Percentiles rank a stretch among this genome's conserved stretches.
Conservation (phyloP, 352 stramenopile species). For the Pythium rishiriense region DNA sequence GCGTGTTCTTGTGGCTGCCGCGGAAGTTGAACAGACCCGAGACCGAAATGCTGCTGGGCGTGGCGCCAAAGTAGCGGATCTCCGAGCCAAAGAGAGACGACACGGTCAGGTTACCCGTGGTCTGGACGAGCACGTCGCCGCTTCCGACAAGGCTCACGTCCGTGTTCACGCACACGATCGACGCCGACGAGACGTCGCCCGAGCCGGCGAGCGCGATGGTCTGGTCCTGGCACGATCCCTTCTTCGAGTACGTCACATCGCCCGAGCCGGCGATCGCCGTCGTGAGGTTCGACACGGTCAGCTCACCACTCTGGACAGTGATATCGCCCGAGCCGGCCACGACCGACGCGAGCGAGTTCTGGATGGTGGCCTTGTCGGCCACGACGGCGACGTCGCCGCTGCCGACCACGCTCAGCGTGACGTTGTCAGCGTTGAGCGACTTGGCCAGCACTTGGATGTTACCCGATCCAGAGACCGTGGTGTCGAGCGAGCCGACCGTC, state of each 20-base stretch:
- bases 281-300: conserved; percentile 19
- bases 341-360: conserved; percentile 15
- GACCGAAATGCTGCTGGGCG: conserved; percentile 34
- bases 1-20: conserved; percentile 11
- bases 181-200: conserved; percentile 39
- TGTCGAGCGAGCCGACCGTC: conserved; percentile 24
- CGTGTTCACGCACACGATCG: conserved; percentile 41
- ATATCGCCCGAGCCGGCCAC: conserved; percentile 37
- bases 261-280: conserved; percentile 37
- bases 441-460: conserved; percentile 22
- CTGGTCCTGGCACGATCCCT: conserved; percentile 31
- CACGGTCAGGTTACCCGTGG: conserved; percentile 35
- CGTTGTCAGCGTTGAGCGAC: conserved; percentile 14
- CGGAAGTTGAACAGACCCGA: conserved; percentile 13
- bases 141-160: conserved; percentile 43
- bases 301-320: conserved; percentile 29
- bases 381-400: conserved; percentile 32
- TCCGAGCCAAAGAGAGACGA: conserved; percentile 33
- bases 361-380: conserved; percentile 24
- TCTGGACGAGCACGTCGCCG: conserved; percentile 44
- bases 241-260: conserved; percentile 37
- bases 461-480: conserved; percentile 22
- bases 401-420: conserved; percentile 17
- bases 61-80: conserved; percentile 36
- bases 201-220: conserved; percentile 35